A percentile compares a stretch with the other conserved stretches of the same genome.
These are phyloP conservation scores for Hericium coralloides DNA, from an alignment of 768 basidiomycete species.

Conservation along the genomic window DNA sequence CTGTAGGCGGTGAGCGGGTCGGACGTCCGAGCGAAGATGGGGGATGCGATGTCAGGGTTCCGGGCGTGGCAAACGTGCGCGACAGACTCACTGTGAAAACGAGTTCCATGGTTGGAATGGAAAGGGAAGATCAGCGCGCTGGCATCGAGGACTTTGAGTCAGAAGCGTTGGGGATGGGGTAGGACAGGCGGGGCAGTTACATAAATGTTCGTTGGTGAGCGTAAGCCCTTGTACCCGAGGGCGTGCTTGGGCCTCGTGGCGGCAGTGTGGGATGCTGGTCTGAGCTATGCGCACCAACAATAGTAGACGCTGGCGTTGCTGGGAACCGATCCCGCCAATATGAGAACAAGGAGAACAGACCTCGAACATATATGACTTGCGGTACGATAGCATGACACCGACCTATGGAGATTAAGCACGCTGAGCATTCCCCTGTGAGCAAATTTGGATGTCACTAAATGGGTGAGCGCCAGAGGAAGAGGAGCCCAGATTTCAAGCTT, in stretches of 20 bases:
- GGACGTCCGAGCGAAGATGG: not conserved
- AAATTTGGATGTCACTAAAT: too few relatives aligned
- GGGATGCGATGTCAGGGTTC: not conserved
- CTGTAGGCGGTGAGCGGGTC: not conserved
- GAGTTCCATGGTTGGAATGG: not conserved
- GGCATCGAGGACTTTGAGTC: not conserved
- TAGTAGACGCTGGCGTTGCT: too few relatives aligned
- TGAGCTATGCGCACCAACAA: too few relatives aligned
- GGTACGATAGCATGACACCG: too few relatives aligned
- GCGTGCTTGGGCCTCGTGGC: not conserved
- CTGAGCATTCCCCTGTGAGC: too few relatives aligned
- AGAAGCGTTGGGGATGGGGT: not conserved
- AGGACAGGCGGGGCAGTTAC: not conserved
- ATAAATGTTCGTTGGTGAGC: not conserved
- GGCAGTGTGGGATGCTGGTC: not conserved
- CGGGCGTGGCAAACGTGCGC: not conserved
- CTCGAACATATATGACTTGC: too few relatives aligned
- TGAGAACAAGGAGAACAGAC: too few relatives aligned
- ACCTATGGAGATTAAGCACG: too few relatives aligned
- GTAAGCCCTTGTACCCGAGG: not conserved
- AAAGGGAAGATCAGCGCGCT: not conserved
- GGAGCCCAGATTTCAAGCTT: too few relatives aligned
- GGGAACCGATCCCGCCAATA: too few relatives aligned
- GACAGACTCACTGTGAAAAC: not conserved
- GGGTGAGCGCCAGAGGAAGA: too few relatives aligned